Conservation (phyloP, 179 eudicot species). For the Amaranthus tricolor region DNA sequence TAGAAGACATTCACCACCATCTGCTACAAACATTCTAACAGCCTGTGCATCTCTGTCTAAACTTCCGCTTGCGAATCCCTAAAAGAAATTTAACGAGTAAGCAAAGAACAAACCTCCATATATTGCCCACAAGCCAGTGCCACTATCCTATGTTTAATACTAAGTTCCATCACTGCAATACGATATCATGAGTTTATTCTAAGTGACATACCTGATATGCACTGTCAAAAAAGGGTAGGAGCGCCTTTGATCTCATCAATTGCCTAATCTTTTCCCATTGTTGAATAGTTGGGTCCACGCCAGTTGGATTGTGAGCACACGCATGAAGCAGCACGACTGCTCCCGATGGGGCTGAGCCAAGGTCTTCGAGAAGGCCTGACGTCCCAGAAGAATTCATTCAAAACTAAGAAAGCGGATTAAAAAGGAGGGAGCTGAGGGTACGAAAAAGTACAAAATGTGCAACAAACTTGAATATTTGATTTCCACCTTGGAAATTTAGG, state of each 20-base stretch:
- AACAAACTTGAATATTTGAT: neutral
- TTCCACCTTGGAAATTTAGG: conserved; percentile 65
- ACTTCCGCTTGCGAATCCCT: conserved; percentile 99
- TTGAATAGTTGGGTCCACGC: conserved; percentile 86
- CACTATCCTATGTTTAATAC: neutral
- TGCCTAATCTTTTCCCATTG: conserved; percentile 91
- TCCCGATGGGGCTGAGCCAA: conserved; percentile 85
- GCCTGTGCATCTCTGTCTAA: conserved; percentile 84
- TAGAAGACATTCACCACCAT: conserved; percentile 87
- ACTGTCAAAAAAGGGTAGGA: conserved; percentile 94
- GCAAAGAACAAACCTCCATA: conserved; percentile 4
- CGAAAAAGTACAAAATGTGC: neutral
- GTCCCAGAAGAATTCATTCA: neutral
- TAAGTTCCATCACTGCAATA: neutral
- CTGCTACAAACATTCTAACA: conserved; percentile 85
- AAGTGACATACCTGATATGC: conserved; percentile 78
- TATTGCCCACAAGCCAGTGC: neutral
- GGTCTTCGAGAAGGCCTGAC: conserved; percentile 85
- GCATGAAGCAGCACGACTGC: conserved; percentile 97
- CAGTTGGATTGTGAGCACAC: conserved; percentile 98
- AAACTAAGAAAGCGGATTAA: neutral
- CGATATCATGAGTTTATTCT: no score
- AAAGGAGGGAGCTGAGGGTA: no score
- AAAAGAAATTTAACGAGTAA: conserved; percentile 6
- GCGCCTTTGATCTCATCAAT: conserved; percentile 69